These are phyloP conservation scores for Blastobotrys ciferrii DNA, from an alignment of 1,139 yeast species.

Conservation along the genomic window DNA sequence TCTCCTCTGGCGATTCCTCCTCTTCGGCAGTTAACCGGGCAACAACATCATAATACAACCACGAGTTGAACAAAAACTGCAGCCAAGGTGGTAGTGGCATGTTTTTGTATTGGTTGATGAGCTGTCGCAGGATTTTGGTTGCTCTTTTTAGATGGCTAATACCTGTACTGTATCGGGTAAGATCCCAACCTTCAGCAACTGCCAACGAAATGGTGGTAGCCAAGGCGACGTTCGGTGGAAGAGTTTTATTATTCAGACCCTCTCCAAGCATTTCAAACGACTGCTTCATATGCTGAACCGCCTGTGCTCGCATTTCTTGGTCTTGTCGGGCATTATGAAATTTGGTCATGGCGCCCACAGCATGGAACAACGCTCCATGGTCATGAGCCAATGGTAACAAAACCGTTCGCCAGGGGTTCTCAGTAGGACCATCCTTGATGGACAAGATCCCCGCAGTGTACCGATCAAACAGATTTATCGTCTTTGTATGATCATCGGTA, in stretches of 20 bases:
- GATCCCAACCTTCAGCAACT: conserved; percentile 65
- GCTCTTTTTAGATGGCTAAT: conserved; percentile 69
- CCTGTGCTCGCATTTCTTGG: conserved; percentile 47
- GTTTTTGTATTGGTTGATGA: conserved; percentile 19
- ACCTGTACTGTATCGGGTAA: conserved; percentile 53
- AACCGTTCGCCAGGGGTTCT: conserved; percentile 66
- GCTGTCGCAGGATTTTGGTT: conserved; percentile 50
- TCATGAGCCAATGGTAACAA: conserved; percentile 54
- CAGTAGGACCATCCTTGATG: conserved; percentile 59
- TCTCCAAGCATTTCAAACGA: conserved; percentile 59
- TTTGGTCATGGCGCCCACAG: conserved; percentile 63
- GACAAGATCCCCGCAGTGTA: conserved; percentile 57
- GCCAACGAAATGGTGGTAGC: conserved; percentile 64
- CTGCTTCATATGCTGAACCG: conserved; percentile 56
- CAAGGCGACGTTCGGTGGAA: conserved; percentile 64
- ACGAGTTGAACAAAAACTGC: conserved; percentile 57
- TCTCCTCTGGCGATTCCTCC: conserved; percentile 37
- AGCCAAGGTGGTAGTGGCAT: conserved; percentile 34
- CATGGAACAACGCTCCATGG: conserved; percentile 57
- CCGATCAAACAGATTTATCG: conserved; percentile 33
- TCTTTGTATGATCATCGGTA: conserved; percentile 23
- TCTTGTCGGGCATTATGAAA: conserved; percentile 57
- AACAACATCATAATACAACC: conserved; percentile 65
- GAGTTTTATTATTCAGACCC: conserved; percentile 48
- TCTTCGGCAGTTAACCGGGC: conserved; percentile 60